phyloP scores from a whole-genome alignment of 2,329 filamentous ascomycete genomes.

The Lasiodiplodia theobromae region DNA sequence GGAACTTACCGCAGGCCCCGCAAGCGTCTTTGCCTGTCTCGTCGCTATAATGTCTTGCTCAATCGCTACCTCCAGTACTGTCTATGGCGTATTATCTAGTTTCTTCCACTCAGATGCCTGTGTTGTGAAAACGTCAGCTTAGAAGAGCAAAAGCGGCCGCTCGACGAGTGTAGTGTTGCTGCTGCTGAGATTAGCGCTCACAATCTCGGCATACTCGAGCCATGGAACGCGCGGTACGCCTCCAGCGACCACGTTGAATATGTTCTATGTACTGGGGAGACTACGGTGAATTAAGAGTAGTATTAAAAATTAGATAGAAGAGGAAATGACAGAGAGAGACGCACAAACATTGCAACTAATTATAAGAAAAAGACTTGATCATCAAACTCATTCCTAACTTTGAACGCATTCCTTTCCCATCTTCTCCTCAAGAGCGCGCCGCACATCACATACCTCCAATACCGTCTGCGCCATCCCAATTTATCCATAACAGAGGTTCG shows the following conservation, averaged over 20 bases:
- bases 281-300: background rate
- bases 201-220: background rate
- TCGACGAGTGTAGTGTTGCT: too few species aligned
- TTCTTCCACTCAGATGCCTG: background rate
- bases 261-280: background rate
- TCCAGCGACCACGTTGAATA: background rate
- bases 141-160: background rate
- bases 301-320: background rate
- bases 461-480: background rate
- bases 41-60: background rate
- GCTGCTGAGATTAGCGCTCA: background rate
- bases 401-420: background rate
- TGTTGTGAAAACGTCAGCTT: background rate
- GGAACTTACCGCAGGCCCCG: background rate
- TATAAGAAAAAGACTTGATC: too few species aligned
- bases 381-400: conserved; percentile 12
- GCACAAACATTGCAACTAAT: background rate
- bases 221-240: background rate
- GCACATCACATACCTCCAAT: background rate
- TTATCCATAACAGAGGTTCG: background rate
- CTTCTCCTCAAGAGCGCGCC: background rate
- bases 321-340: background rate
- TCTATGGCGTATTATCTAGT: background rate
- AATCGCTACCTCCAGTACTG: background rate
- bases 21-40: background rate